Conservation (phyloP, 2,329 filamentous ascomycete species). For the Xylariaceae sp. region DNA sequence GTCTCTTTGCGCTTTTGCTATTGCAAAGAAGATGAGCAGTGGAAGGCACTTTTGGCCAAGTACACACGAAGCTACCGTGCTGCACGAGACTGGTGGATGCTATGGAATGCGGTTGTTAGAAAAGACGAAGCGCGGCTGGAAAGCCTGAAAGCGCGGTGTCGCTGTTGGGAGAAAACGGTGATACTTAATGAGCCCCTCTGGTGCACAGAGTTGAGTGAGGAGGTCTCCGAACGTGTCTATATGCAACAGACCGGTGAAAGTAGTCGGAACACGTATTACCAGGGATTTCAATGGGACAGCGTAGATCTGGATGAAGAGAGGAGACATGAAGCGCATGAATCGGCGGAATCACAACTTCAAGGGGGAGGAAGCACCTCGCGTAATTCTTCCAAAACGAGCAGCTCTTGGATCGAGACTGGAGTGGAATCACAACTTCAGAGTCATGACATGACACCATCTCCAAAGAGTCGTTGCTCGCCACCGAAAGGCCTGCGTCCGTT, state of each 20-base stretch:
- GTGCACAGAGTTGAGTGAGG: neutral
- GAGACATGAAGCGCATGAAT: neutral
- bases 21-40: slow-evolving; percentile 27
- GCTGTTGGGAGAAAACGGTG: neutral
- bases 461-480: neutral
- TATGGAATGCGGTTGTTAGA: slow-evolving; percentile 21
- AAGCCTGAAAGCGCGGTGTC: neutral
- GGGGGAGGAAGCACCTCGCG: too few species aligned
- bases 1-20: slow-evolving; percentile 25
- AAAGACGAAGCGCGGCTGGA: slow-evolving; percentile 3
- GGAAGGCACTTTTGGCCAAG: slow-evolving; percentile 25
- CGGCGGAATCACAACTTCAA: too few species aligned
- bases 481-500: neutral
- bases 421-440: neutral
- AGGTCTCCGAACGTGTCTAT: neutral
- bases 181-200: neutral
- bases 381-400: too few species aligned
- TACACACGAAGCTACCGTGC: slow-evolving; percentile 17
- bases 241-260: too few species aligned
- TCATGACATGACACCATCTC: neutral
- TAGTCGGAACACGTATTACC: too few species aligned
- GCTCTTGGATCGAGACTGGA: too few species aligned
- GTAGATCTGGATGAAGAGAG: neutral
- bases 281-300: neutral
- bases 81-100: slow-evolving; percentile 27